Evolutionary conservation across 2,329 filamentous ascomycete species (phyloP).

Genomic region (Curvularia eragrostidis): DNA sequence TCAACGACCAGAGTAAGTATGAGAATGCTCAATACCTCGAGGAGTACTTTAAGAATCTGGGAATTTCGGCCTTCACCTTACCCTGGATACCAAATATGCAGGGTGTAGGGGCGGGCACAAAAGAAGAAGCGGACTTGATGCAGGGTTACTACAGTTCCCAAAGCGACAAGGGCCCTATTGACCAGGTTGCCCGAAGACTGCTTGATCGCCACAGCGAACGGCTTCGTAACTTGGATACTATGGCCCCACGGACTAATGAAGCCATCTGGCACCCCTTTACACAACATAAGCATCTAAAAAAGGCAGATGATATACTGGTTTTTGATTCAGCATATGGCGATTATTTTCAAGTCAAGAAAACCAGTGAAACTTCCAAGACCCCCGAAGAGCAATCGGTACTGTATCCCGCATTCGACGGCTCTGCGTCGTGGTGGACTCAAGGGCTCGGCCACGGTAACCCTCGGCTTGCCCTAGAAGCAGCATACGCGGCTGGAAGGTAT

Average conservation of each 20-base stretch:
- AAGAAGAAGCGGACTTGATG: constrained; percentile 65
- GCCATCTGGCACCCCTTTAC: constrained; percentile 87
- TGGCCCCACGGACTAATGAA: constrained; percentile 63
- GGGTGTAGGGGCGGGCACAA: constrained; percentile 17
- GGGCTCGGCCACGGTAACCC: constrained; percentile 80
- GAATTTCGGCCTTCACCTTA: constrained; percentile 65
- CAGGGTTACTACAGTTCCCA: constrained; percentile 64
- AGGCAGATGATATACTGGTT: constrained; percentile 67
- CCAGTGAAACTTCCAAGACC: constrained; percentile 23
- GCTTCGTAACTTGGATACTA: constrained; percentile 64
- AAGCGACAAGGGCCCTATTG: constrained; percentile 51
- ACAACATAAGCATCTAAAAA: constrained; percentile 71
- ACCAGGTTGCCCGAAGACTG: constrained; percentile 60
- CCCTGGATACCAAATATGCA: constrained; percentile 63
- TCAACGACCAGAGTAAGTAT: constrained; percentile 68
- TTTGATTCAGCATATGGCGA: constrained; percentile 85
- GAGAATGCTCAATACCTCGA: constrained; percentile 72
- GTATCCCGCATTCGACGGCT: constrained; percentile 77
- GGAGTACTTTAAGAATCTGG: constrained; percentile 67
- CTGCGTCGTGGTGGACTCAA: constrained; percentile 92
- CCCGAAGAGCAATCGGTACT: constrained; percentile 52
- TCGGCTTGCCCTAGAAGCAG: constrained; percentile 72
- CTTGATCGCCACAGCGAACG: constrained; percentile 62
- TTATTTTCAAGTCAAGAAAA: constrained; percentile 70
- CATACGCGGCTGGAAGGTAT: constrained; percentile 82